Conservation (phyloP, 2,329 filamentous ascomycete species). For the Hirsutella minnesotensis region DNA sequence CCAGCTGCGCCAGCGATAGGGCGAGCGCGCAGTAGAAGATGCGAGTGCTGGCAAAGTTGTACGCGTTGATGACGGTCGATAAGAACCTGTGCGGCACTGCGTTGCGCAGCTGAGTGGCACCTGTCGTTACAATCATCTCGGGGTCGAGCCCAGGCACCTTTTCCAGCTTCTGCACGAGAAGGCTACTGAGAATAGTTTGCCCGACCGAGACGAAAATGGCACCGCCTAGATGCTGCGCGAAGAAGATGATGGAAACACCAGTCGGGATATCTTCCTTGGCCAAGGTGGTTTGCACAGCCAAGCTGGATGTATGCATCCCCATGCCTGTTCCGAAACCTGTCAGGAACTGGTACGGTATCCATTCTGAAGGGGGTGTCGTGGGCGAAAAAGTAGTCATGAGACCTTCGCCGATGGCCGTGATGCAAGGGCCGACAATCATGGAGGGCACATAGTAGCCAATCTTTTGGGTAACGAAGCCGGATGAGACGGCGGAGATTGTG, state of each 20-base stretch:
- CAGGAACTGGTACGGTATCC: constrained; percentile 49
- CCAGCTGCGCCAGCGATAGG: constrained; percentile 40
- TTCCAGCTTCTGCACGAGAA: constrained; percentile 31
- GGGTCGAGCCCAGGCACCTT: constrained; percentile 31
- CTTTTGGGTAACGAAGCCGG: constrained; percentile 28
- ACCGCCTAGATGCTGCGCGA: constrained; percentile 55
- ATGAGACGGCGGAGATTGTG: constrained; percentile 33
- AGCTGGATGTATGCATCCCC: constrained; percentile 33
- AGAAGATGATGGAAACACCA: constrained; percentile 39
- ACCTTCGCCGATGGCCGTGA: constrained; percentile 31
- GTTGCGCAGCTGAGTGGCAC: constrained; percentile 48
- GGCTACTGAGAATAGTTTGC: constrained; percentile 56
- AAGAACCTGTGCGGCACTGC: constrained; percentile 38
- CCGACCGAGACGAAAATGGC: constrained; percentile 53
- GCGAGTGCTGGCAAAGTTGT: constrained; percentile 50
- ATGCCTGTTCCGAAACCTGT: constrained; percentile 39
- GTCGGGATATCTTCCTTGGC: constrained; percentile 35
- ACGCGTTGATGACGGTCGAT: constrained; percentile 44
- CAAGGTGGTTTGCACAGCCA: constrained; percentile 41
- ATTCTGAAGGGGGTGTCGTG: constrained; percentile 31
- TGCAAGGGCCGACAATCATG: constrained; percentile 20
- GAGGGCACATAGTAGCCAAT: constrained; percentile 33
- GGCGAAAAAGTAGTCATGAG: constrained; percentile 41
- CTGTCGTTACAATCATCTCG: constrained; percentile 29
- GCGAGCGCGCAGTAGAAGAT: constrained; percentile 53